A percentile compares a stretch with the other conserved stretches of the same genome.
These are phyloP conservation scores for Fragosphaeria purpurea DNA, from an alignment of 2,329 filamentous ascomycete species.

Conservation along the genomic window DNA sequence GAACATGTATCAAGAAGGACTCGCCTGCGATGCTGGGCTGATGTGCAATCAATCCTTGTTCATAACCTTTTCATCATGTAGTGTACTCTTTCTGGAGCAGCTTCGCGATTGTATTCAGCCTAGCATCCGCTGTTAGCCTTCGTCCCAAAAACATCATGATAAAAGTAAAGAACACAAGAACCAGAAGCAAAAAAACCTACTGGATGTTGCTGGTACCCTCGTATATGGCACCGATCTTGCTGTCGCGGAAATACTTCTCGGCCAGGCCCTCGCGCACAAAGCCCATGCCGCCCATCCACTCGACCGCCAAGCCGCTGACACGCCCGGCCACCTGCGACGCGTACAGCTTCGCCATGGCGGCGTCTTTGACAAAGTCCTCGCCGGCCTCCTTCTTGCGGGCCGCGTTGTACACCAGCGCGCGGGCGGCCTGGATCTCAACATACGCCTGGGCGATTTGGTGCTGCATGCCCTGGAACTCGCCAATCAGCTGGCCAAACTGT, in stretches of 20 bases:
- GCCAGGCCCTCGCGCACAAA: conserved; percentile 93
- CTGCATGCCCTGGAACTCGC: conserved; percentile 98
- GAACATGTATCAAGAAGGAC: too few species aligned
- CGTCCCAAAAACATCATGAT: neutral
- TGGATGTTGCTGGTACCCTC: conserved; percentile 79
- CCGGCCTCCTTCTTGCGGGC: conserved; percentile 97
- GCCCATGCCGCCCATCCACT: conserved; percentile 99
- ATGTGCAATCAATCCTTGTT: too few species aligned
- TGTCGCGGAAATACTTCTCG: conserved; percentile 96
- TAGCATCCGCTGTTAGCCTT: conserved; percentile 21
- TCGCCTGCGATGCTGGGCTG: too few species aligned
- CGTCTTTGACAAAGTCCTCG: conserved; percentile 88
- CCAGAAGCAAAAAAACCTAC: conserved; percentile 27
- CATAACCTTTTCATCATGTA: conserved; percentile 2
- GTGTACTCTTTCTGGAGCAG: conserved; percentile 53
- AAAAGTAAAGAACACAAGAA: neutral
- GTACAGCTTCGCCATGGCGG: conserved; percentile 96
- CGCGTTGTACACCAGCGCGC: conserved; percentile 90
- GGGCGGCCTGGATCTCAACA: conserved; percentile 83
- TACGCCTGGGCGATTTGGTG: conserved; percentile 96
- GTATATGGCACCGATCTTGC: conserved; percentile 97
- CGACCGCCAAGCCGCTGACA: conserved; percentile 76
- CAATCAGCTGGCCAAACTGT: conserved; percentile 88
- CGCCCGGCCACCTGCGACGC: conserved; percentile 84
- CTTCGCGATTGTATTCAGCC: conserved; percentile 55